Evolutionary conservation across 2,329 filamentous ascomycete species (phyloP).

Genomic region (Shiraia sp.): DNA sequence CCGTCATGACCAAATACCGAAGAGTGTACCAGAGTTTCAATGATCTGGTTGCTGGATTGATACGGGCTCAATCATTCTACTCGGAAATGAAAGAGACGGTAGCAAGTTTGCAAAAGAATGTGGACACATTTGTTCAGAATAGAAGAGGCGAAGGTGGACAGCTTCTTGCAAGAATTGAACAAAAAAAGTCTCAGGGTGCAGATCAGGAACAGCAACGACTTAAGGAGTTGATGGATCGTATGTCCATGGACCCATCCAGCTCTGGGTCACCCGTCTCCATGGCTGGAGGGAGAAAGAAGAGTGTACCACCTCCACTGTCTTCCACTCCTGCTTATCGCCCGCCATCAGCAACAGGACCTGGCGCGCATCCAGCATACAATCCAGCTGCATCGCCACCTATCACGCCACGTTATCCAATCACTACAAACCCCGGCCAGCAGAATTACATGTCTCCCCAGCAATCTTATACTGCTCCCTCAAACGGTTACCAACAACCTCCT

Average conservation of each 20-base stretch:
- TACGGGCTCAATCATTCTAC: slow-evolving; percentile 91
- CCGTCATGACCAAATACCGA: slow-evolving; percentile 85
- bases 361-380: slow-evolving; percentile 54
- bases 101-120: slow-evolving; percentile 90
- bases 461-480: slow-evolving; percentile 24
- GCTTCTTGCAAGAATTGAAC: slow-evolving; percentile 84
- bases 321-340: slow-evolving; percentile 31
- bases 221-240: slow-evolving; percentile 88
- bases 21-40: slow-evolving; percentile 91
- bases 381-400: slow-evolving; percentile 52
- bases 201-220: slow-evolving; percentile 86
- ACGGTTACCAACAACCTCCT: slow-evolving; percentile 31
- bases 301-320: slow-evolving; percentile 47
- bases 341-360: slow-evolving; percentile 34
- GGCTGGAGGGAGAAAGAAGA: slow-evolving; percentile 34
- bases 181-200: slow-evolving; percentile 70
- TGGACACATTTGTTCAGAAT: slow-evolving; percentile 96
- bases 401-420: slow-evolving; percentile 50
- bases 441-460: slow-evolving; percentile 41
- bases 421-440: slow-evolving; percentile 31
- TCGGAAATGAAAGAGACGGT: slow-evolving; percentile 94
- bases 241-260: slow-evolving; percentile 72
- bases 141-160: slow-evolving; percentile 88
- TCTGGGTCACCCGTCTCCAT: slow-evolving; percentile 35
- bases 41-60: slow-evolving; percentile 82